Percentiles rank a stretch among this genome's conserved stretches.
Conservation (phyloP, 257 asterid genomes). For the Ocimum tenuiflorum region DNA sequence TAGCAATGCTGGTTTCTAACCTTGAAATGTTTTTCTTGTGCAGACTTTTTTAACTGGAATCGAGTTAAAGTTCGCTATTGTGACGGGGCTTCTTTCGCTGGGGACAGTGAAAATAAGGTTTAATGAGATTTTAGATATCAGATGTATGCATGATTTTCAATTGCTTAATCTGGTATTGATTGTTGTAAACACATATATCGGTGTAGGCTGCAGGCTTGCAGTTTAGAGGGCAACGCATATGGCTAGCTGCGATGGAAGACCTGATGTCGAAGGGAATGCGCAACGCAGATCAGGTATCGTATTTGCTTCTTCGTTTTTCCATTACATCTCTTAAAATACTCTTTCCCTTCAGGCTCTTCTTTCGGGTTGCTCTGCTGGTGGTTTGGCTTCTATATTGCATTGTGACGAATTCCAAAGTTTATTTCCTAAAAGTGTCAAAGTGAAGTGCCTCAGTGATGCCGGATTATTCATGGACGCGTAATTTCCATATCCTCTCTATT, state of each 20-base stretch:
- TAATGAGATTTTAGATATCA: no score
- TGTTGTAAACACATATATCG: background rate
- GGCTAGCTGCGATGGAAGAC: constrained; percentile 64
- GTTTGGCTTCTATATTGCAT: constrained; percentile 88
- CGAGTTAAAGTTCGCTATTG: constrained; percentile 91
- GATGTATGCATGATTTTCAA: no score
- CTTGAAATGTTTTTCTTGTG: no score
- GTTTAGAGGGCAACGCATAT: constrained; percentile 84
- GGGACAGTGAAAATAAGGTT: constrained; percentile 82
- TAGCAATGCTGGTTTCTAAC: no score
- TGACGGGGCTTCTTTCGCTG: constrained; percentile 94
- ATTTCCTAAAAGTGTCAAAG: constrained; percentile 54
- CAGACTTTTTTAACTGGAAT: constrained; percentile 96
- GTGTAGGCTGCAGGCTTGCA: constrained; percentile 68
- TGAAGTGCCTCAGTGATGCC: constrained; percentile 90
- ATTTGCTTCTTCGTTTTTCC: background rate
- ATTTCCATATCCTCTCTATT: no score
- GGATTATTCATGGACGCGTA: constrained; percentile 95
- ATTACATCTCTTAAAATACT: background rate
- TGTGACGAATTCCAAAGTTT: constrained; percentile 63
- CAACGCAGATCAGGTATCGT: constrained; percentile 51
- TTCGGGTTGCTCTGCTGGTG: constrained; percentile 98
- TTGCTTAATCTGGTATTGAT: no score
- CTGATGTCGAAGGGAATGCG: constrained; percentile 85
- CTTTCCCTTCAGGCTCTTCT: constrained; percentile 69